Percentiles rank a stretch among this genome's conserved stretches.
phyloP scores from a whole-genome alignment of 176 grass and related monocot species.

The Phragmites australis region DNA sequence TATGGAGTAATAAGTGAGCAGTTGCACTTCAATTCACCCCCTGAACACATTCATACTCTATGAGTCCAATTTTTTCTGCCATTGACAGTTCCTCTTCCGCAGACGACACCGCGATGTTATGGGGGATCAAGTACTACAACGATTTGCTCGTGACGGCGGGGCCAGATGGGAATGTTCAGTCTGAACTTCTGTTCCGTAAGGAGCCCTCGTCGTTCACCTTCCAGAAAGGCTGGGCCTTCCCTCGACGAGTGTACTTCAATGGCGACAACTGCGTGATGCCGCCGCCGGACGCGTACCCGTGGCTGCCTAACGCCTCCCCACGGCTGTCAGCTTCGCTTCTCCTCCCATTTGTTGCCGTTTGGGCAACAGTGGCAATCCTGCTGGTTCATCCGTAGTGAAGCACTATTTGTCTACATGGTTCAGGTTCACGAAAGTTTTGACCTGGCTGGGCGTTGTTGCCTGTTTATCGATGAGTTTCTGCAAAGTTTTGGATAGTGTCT shows the following conservation, averaged over 20 bases:
- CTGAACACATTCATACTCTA: background rate
- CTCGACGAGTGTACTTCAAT: slow-evolving; percentile 76
- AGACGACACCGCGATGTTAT: slow-evolving; percentile 87
- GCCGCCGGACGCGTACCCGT: slow-evolving; percentile 74
- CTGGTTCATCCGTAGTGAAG: slow-evolving; percentile 23
- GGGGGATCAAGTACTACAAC: slow-evolving; percentile 92
- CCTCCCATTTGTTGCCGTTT: slow-evolving; percentile 23
- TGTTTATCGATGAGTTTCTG: background rate
- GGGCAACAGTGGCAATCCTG: slow-evolving; percentile 23
- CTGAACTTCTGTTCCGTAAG: slow-evolving; percentile 80
- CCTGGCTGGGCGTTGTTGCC: background rate
- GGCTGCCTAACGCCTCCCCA: slow-evolving; percentile 64
- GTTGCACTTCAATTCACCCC: background rate
- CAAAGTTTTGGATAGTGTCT: background rate
- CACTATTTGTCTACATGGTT: background rate
- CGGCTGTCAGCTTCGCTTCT: slow-evolving; percentile 29
- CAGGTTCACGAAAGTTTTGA: slow-evolving; percentile 30
- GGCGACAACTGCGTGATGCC: slow-evolving; percentile 94
- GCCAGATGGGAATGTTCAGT: slow-evolving; percentile 76
- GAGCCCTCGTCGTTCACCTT: slow-evolving; percentile 66
- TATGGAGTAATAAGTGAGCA: slow-evolving; percentile 76
- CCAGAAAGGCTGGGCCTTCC: slow-evolving; percentile 87
- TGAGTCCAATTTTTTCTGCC: background rate
- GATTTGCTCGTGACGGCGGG: slow-evolving; percentile 66
- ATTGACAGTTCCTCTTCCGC: background rate